Conservation (phyloP, 805 yeast species). For the Starmerella khaoyaiensis region DNA sequence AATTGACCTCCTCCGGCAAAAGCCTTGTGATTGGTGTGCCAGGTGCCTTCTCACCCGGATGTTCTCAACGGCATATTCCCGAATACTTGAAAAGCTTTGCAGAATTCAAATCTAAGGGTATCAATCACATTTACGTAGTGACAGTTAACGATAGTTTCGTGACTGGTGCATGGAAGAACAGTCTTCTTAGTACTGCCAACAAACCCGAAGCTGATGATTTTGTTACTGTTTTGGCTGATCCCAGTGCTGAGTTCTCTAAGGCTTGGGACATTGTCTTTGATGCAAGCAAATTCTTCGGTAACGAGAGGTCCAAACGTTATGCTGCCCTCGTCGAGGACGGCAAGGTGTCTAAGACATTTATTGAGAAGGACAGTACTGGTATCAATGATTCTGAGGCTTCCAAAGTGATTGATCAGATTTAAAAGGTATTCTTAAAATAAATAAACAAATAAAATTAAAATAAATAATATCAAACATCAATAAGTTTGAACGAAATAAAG, state of each 20-base stretch:
- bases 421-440: too few relatives aligned
- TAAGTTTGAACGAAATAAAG: background rate
- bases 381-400: conserved; percentile 34
- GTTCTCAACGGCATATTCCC: conserved; percentile 60
- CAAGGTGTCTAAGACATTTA: conserved; percentile 47
- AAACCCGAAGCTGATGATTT: conserved; percentile 28
- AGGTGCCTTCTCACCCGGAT: conserved; percentile 74
- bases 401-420: conserved; percentile 24
- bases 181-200: conserved; percentile 16
- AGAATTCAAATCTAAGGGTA: conserved; percentile 54
- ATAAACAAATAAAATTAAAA: too few relatives aligned
- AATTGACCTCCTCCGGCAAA: conserved; percentile 36
- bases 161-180: conserved; percentile 62
- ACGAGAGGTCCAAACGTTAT: conserved; percentile 58
- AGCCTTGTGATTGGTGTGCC: conserved; percentile 49
- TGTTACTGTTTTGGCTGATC: conserved; percentile 56
- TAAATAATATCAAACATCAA: too few relatives aligned
- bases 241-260: conserved; percentile 57
- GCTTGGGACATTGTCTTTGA: conserved; percentile 59
- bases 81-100: conserved; percentile 46
- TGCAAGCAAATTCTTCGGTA: conserved; percentile 66
- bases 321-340: conserved; percentile 70
- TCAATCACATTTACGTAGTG: conserved; percentile 46
- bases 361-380: conserved; percentile 72
- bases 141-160: conserved; percentile 85